Evolutionary conservation across 1,139 yeast species (phyloP).

Genomic region (Hanseniaspora gamundiae): DNA sequence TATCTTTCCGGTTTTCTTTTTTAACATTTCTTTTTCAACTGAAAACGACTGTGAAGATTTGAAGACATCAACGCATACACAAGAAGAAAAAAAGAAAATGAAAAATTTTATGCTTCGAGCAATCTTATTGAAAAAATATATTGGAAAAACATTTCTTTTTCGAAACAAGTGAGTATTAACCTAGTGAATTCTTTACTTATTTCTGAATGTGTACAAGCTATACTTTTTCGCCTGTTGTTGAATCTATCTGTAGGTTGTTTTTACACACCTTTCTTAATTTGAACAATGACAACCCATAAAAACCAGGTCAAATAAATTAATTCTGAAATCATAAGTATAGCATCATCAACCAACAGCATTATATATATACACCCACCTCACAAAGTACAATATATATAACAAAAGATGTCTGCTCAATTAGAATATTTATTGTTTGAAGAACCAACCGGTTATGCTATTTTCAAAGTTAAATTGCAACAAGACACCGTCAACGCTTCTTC

Average conservation of each 20-base stretch:
- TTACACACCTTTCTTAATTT: too few relatives aligned
- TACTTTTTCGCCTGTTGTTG: too few relatives aligned
- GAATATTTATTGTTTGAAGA: slow-evolving; percentile 95
- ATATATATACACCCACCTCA: background rate
- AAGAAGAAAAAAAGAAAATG: too few relatives aligned
- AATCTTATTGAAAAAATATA: too few relatives aligned
- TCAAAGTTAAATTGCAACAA: slow-evolving; percentile 87
- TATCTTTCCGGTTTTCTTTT: background rate
- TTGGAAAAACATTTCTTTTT: too few relatives aligned
- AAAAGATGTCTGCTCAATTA: slow-evolving; percentile 42
- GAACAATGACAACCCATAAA: too few relatives aligned
- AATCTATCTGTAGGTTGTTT: too few relatives aligned
- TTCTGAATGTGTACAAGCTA: too few relatives aligned
- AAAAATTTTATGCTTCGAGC: too few relatives aligned
- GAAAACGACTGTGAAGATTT: background rate
- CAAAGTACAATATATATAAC: background rate
- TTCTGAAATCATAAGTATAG: background rate
- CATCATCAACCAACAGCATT: background rate
- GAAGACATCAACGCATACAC: background rate
- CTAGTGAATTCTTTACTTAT: too few relatives aligned
- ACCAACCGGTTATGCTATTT: slow-evolving; percentile 96
- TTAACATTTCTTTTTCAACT: background rate
- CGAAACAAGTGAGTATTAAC: too few relatives aligned
- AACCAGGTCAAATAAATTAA: background rate
- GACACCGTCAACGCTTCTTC: slow-evolving; percentile 87